Conservation (phyloP, 2,329 filamentous ascomycete genomes). For the Fusarium sp. region DNA sequence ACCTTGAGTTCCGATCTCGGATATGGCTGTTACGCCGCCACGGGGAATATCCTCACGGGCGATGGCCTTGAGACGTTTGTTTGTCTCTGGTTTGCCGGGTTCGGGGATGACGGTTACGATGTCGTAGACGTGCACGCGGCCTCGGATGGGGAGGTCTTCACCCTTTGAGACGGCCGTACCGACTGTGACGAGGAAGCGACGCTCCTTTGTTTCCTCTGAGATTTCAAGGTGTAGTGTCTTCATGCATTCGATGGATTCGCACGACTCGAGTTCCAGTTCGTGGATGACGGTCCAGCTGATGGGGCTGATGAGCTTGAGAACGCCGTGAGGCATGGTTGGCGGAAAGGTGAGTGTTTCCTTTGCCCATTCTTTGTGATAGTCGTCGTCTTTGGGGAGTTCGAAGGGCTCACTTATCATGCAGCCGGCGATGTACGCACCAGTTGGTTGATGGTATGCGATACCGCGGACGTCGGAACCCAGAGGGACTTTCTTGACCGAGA, state of each 20-base stretch:
- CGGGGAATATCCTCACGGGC: slow-evolving; percentile 92
- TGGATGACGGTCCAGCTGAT: slow-evolving; percentile 84
- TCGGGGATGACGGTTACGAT: slow-evolving; percentile 93
- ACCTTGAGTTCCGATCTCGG: slow-evolving; percentile 86
- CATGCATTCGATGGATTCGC: slow-evolving; percentile 84
- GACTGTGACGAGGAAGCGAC: slow-evolving; percentile 83
- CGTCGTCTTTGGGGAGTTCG: slow-evolving; percentile 86
- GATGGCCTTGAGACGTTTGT: slow-evolving; percentile 85
- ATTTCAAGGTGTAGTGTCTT: slow-evolving; percentile 88
- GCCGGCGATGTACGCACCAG: slow-evolving; percentile 81
- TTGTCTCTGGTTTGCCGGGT: slow-evolving; percentile 85
- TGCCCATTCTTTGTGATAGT: slow-evolving; percentile 84
- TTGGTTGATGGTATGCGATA: slow-evolving; percentile 81
- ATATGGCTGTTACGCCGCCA: slow-evolving; percentile 89
- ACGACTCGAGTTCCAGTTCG: slow-evolving; percentile 77
- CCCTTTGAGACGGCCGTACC: slow-evolving; percentile 89
- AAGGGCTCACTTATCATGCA: slow-evolving; percentile 79
- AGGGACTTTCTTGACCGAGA: slow-evolving; percentile 79
- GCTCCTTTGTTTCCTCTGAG: slow-evolving; percentile 90
- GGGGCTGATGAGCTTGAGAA: slow-evolving; percentile 83
- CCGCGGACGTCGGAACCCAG: slow-evolving; percentile 78
- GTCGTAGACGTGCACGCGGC: slow-evolving; percentile 90
- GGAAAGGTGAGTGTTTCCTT: slow-evolving; percentile 74
- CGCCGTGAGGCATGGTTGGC: slow-evolving; percentile 78
- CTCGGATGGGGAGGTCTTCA: slow-evolving; percentile 89